Conservation (phyloP, 345 rosid genomes). For the Salix purpurea region DNA sequence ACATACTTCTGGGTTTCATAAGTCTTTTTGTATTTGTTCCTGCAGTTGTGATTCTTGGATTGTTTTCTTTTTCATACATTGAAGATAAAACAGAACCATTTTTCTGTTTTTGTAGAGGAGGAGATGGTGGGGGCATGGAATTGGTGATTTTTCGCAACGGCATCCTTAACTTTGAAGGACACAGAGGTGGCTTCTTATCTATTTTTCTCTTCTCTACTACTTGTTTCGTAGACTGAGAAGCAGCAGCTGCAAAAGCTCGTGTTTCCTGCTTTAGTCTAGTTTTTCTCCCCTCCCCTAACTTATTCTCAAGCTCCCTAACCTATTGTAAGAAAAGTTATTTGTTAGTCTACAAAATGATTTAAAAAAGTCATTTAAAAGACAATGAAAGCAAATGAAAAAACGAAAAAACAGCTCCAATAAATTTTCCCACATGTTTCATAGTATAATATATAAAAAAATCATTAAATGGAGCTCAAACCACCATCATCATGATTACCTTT, state of each 20-base stretch:
- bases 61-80: constrained; percentile 48
- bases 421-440: constrained; percentile 1
- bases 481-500: constrained; percentile 45
- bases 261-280: constrained; percentile 80
- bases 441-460: neutral
- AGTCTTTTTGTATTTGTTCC: constrained; percentile 30
- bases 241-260: constrained; percentile 42
- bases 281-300: constrained; percentile 39
- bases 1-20: constrained; percentile 63
- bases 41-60: constrained; percentile 18
- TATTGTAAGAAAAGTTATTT: constrained; percentile 10
- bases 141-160: constrained; percentile 78
- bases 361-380: neutral
- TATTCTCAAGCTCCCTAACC: constrained; percentile 84
- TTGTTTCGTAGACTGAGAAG: constrained; percentile 43
- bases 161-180: constrained; percentile 60
- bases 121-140: constrained; percentile 60
- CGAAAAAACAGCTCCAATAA: neutral
- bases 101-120: constrained; percentile 36
- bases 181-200: constrained; percentile 70
- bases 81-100: constrained; percentile 22
- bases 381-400: neutral
- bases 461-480: neutral
- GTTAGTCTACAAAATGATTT: neutral
- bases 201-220: constrained; percentile 35